Evolutionary conservation across 371 early-diverging fungal genomes (phyloP), one percentile per base, ranked within the genome.

Genomic region (Apophysomyces trapeziformis): DNA sequence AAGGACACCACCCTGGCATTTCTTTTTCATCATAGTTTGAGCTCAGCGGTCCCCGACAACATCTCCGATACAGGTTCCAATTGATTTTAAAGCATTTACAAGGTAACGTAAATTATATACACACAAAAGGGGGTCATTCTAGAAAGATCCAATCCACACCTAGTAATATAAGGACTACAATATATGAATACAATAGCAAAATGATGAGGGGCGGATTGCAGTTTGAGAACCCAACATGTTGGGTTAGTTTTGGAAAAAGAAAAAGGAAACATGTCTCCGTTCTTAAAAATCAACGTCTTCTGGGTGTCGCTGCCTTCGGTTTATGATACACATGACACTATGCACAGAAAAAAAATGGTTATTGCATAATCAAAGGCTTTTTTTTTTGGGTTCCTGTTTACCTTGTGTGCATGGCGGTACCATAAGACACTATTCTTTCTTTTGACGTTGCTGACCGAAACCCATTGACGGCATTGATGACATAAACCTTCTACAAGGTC

Each of bases 381-480:
- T 65, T 47, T 47, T 18, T 46, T 54, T 50, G 32, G 32, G 32
- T 26, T 63, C 50, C 7, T 58, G 54, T 58, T 69, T 80, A 83
- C 83, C 74, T 94, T 94, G 79, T 94, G 92, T 18, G 96, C 96
- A 74, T 96, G 96, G 7, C 95, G 78, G 74, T 89, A 96, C 96
- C 96, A 96, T 32, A 93, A 77, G 43, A 92, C 89, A 62, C 88
- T 90, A 73, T 92, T 89, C 61, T 90, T 83, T 64, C 92, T 85
- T 76, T 94, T 95, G 21, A 87, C 78, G 60, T 88, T 90, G 65
- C 90, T 87, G 41, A 96, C 85, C 5, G 92, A 87, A 37, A 95
- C 87, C 96, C 95, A 96, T 60, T 89, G 81, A 54, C 84, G 79
- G 73, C 96, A 96, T 68, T 94, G 92, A 72, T 95, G 93, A 72